Evolutionary conservation across 75 land plant species (phyloP), one percentile per base, ranked within the genome.

Genomic region (Pinus albicaulis): DNA sequence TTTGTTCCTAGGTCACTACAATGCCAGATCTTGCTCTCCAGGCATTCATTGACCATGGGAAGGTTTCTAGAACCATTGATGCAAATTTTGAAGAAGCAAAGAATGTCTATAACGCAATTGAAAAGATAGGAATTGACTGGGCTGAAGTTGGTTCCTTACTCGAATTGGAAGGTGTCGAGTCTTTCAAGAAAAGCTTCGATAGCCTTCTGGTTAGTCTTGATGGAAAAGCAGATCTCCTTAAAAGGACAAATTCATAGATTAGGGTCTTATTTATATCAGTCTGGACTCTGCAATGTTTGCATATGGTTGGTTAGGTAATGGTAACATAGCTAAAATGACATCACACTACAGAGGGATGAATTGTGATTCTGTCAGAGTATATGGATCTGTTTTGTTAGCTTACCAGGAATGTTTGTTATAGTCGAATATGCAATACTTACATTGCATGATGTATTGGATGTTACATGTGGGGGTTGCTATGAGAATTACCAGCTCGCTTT

Each of bases 1-100:
- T 72, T 24, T 72, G 16, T 13, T 56, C 64, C 61, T 71, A 97
- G 99, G 99, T 97, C 19, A 91, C 94, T 2, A 97, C 99, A 24
- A 97, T 97, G 99, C 99, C 99, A 34, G 98, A 92, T 71, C 88
- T 81, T 56, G 99, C 99, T n/a, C 86, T 97, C 44, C 75, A 91
- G 69, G 99, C 99, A 64, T 94, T 95, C 78, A 44, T 92, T 20
- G 94, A 92, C 77, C 99, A 97, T 79, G 99, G 99, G 7, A 71
- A 60, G 15, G 98, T 92, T 59, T 83, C 91, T 72, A 92, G 99
- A 74, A 97, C 95, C 16, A 89, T 97, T 61, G 99, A 97, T 73
- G 48, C 77, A 3, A 90, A 95, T 76, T 76, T 94, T 2, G 90
- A 85, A 22, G 98, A 87, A 77, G 98, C 99, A 24, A 80, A 97